These are phyloP conservation scores for Cytidiella melzeri DNA, from an alignment of 768 basidiomycete genomes.

Conservation along the genomic window DNA sequence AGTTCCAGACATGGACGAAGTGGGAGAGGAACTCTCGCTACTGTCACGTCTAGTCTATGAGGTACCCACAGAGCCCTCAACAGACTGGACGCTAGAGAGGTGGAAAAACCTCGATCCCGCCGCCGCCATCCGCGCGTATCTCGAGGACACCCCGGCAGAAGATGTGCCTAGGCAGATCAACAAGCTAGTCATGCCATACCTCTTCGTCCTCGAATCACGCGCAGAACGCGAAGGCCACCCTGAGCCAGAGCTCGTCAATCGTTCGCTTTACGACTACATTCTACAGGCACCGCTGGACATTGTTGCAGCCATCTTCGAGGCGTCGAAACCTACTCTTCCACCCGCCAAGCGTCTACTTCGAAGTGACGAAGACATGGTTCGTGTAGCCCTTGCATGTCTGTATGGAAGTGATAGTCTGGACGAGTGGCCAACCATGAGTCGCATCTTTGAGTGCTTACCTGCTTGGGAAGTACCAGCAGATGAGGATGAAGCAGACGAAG, in stretches of 20 bases:
- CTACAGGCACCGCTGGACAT: constrained; percentile 61
- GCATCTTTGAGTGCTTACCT: constrained; percentile 93
- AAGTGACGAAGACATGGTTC: constrained; percentile 78
- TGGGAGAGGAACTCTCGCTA: constrained; percentile 89
- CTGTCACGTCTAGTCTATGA: constrained; percentile 88
- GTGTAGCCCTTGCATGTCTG: constrained; percentile 80
- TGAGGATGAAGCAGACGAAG: constrained; percentile 63
- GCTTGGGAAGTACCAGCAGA: constrained; percentile 73
- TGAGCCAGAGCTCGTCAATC: constrained; percentile 58
- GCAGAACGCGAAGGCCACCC: constrained; percentile 74
- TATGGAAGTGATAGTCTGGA: constrained; percentile 74
- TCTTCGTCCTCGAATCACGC: constrained; percentile 86
- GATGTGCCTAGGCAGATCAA: constrained; percentile 63
- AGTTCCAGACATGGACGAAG: constrained; percentile 68
- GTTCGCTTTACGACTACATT: constrained; percentile 66
- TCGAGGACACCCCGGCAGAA: constrained; percentile 61
- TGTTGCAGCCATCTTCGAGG: constrained; percentile 75
- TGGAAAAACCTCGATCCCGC: constrained; percentile 70
- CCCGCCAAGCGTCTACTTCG: constrained; percentile 65
- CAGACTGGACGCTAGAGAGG: constrained; percentile 65
- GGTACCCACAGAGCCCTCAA: constrained; percentile 34
- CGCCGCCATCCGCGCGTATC: constrained; percentile 68
- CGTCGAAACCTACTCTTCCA: constrained; percentile 85
- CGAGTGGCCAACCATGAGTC: constrained; percentile 81
- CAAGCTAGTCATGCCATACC: constrained; percentile 83